A percentile compares a stretch with the other conserved stretches of the same genome.
phyloP scores from a whole-genome alignment of 345 rosid species.

The Populus nigra region DNA sequence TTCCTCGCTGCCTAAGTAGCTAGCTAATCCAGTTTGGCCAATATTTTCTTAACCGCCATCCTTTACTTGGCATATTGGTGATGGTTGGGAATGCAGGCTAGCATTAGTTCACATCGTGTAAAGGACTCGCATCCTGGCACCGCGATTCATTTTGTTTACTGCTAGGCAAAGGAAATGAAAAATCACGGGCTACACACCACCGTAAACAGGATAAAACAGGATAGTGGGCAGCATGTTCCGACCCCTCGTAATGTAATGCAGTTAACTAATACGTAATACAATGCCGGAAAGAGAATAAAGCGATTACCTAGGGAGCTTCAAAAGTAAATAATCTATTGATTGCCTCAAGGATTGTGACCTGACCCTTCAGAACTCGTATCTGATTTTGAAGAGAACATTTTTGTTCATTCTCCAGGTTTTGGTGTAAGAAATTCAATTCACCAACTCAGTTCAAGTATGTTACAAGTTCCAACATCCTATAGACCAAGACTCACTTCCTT shows the following conservation, averaged over 20 bases:
- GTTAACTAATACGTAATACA: neutral
- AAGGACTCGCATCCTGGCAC: no score
- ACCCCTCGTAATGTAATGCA: neutral
- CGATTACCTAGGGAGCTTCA: neutral
- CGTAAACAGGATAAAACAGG: neutral
- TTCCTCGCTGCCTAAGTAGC: neutral
- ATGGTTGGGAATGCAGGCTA: no score
- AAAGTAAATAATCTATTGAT: neutral
- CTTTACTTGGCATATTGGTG: no score
- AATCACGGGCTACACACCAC: neutral
- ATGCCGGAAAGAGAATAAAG: neutral
- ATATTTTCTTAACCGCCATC: neutral
- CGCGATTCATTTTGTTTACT: no score
- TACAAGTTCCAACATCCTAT: slow-evolving; percentile 27
- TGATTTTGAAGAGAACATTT: neutral
- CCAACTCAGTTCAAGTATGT: slow-evolving; percentile 19
- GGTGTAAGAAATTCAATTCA: slow-evolving; percentile 7
- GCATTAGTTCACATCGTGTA: neutral
- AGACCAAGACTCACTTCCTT: slow-evolving; percentile 15
- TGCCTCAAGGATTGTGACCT: neutral
- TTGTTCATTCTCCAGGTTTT: neutral
- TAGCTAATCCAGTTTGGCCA: neutral
- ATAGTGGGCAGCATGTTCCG: neutral
- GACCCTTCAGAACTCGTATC: neutral
- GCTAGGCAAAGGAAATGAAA: no score